Conservation (phyloP, 148 eudicot species). For the Limonium bicolor region DNA sequence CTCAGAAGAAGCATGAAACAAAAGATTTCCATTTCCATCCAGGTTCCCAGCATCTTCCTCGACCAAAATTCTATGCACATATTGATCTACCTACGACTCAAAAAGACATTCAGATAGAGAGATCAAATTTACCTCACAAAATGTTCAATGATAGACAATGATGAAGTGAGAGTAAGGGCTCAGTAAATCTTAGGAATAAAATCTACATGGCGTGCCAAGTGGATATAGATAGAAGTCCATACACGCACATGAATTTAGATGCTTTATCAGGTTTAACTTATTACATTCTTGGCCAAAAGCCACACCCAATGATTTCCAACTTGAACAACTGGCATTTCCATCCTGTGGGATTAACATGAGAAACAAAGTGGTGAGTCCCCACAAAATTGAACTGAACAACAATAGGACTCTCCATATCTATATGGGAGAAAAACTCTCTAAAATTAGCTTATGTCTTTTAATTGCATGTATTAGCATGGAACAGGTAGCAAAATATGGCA, state of each 20-base stretch:
- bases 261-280: slow-evolving; percentile 26
- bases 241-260: slow-evolving; percentile 26
- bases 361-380: background rate
- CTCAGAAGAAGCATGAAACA: slow-evolving; percentile 52
- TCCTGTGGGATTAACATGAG: slow-evolving; percentile 17
- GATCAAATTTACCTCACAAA: background rate
- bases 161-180: no score
- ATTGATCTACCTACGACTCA: slow-evolving; percentile 93
- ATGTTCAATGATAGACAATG: no score
- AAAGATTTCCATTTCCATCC: slow-evolving; percentile 22
- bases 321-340: slow-evolving; percentile 97
- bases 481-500: background rate
- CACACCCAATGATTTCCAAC: slow-evolving; percentile 71
- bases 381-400: no score
- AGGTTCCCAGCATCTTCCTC: slow-evolving; percentile 62
- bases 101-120: background rate
- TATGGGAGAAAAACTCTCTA: no score
- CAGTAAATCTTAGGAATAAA: no score
- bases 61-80: slow-evolving; percentile 71
- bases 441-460: no score
- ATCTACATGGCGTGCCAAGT: no score
- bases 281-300: slow-evolving; percentile 50
- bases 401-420: no score
- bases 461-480: background rate
- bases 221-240: slow-evolving; percentile 7